These are phyloP conservation scores for Sclerotiophoma versabilis DNA, from an alignment of 2,329 filamentous ascomycete species.

Conservation along the genomic window DNA sequence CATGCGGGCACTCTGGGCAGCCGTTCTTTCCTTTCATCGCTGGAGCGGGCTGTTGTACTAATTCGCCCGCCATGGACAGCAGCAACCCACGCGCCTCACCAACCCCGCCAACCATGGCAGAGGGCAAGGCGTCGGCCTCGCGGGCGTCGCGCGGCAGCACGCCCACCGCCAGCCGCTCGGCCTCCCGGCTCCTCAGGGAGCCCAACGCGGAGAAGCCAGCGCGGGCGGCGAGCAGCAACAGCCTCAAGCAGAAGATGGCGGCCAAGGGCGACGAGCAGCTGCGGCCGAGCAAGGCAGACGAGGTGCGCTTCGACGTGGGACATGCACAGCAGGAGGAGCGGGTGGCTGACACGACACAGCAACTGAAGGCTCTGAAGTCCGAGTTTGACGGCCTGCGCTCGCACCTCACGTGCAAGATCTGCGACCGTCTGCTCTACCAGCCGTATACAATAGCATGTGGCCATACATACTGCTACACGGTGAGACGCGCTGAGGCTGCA, in stretches of 20 bases:
- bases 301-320: conserved; percentile 37
- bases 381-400: conserved; percentile 68
- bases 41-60: conserved; percentile 23
- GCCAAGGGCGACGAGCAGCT: conserved; percentile 44
- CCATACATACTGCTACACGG: conserved; percentile 75
- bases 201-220: conserved; percentile 24
- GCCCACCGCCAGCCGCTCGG: conserved; percentile 37
- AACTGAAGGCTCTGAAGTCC: conserved; percentile 48
- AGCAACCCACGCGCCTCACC: conserved; percentile 32
- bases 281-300: conserved; percentile 45
- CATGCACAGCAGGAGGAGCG: conserved; percentile 6
- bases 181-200: conserved; percentile 41
- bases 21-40: conserved; percentile 15
- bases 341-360: conserved; percentile 42
- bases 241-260: conserved; percentile 48
- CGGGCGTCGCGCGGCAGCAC: conserved; percentile 36
- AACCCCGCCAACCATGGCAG: conserved; percentile 40
- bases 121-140: conserved; percentile 38
- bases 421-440: conserved; percentile 72
- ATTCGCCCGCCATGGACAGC: conserved; percentile 38
- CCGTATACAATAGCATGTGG: conserved; percentile 73
- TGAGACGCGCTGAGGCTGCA: conserved; percentile 45
- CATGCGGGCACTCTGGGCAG: conserved; percentile 30
- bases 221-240: conserved; percentile 48
- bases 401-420: conserved; percentile 72